Evolutionary conservation across 2,329 filamentous ascomycete genomes (phyloP), one percentile per base, ranked within the genome.

Genomic region (Phialophora expanda): DNA sequence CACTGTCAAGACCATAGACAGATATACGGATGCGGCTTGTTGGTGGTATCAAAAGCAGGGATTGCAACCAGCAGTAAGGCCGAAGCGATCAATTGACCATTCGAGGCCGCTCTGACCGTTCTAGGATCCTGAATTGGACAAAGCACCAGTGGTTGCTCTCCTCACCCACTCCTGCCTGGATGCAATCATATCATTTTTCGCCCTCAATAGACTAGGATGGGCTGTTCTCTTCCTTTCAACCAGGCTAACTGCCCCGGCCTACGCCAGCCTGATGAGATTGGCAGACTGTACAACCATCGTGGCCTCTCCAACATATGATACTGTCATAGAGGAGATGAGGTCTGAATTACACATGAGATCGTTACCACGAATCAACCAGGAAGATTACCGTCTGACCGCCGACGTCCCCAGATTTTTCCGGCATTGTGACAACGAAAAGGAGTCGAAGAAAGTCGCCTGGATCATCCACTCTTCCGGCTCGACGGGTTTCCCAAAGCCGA

Each of bases 151-250:
- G 14, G 53, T 55, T 34, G 24, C 53, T 8, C 24, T 55, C 7
- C 53, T 55, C n/a, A 34, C 53, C n/a, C 53, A 11, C 5, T 67
- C 67, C 4, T 32, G 56, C 32, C 38, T 69, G 12, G 65, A 69
- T 24, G 56, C 59, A 4, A 62, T 66, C n/a, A 53, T 69, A 24
- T 64, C 67, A 12, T 63, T 67, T 46, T 65, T 87, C 53, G 85
- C 83, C 0, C 70, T 88, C 54, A 81, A 79, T 34, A 81, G 84
- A 67, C 75, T 87, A 17, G 86, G 86, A 11, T 84, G 85, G 75
- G 81, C 84, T 0, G 78, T 81, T 2, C 74, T 87, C 1, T 80
- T 86, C 34, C 77, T 87, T 1, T 86, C 84, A 0, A 85, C 83
- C 2, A 76, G 85, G 4, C 78, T 87, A 1, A 79, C 84, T 1